phyloP scores from a whole-genome alignment of 306 rosid genomes.

The Gynostemma pentaphyllum region DNA sequence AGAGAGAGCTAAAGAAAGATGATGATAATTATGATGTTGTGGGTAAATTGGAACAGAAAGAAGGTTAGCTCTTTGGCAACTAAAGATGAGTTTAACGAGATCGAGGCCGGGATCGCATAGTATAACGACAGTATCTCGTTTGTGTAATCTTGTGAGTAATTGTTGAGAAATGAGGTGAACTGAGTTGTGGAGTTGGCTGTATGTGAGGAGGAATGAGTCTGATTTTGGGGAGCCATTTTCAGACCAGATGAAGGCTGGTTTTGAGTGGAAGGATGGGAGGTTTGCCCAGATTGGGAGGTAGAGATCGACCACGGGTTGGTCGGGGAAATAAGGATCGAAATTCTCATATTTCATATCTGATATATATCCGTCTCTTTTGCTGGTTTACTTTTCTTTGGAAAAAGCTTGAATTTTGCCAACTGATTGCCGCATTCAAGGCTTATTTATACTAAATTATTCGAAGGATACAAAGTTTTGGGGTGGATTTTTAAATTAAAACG shows the following conservation, averaged over 20 bases:
- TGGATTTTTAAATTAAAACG: no score
- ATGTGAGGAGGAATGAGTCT: conserved; percentile 32
- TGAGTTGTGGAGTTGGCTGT: conserved; percentile 41
- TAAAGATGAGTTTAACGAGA: conserved; percentile 51
- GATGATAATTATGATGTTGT: conserved; percentile 53
- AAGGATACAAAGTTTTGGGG: no score
- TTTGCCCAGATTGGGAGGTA: conserved; percentile 68
- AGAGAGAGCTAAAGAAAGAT: conserved; percentile 35
- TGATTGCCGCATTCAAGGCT: not conserved
- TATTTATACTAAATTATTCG: no score
- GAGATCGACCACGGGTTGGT: conserved; percentile 69
- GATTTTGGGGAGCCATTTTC: conserved; percentile 14
- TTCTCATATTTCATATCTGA: conserved; percentile 50
- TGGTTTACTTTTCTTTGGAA: not conserved
- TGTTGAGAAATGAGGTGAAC: conserved; percentile 29
- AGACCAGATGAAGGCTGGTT: conserved; percentile 71
- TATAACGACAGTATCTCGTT: conserved; percentile 39
- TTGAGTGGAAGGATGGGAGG: conserved; percentile 46
- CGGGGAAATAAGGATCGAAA: conserved; percentile 66
- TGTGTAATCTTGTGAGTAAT: conserved; percentile 25
- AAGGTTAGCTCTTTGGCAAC: conserved; percentile 67
- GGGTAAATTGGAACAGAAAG: conserved; percentile 52
- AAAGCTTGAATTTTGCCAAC: not conserved
- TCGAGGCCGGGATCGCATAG: conserved; percentile 62
- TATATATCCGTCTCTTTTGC: no score